Base-by-base conservation (phyloP, 208 protist species). In the Trichomonas tenax region DNA sequence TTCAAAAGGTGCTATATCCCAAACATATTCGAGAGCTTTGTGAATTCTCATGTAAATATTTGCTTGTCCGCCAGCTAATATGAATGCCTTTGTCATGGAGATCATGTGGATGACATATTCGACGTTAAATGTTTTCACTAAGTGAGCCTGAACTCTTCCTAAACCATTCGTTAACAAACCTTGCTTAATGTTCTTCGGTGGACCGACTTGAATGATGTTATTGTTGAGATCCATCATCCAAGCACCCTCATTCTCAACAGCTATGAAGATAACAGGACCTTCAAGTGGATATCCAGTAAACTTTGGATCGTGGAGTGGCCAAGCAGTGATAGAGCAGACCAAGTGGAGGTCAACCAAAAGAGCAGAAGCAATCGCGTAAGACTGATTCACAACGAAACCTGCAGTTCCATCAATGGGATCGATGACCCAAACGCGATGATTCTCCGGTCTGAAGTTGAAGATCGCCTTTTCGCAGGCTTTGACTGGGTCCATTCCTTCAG, bases 31-130 rank as follows among this genome's bases (percentile, higher is more conserved):
- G 26, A 48, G 9, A 31, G 11, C 40, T 40, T 93, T 38, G 41
- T 38, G 23, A 6, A 93, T 34, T 48, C 86, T 48, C 3, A 58
- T 6, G 46, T 93, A 93, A 4, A 38, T 44, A 0, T 38, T 51
- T 10, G 3, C 17, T 4, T 48, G 4, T 17, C 86, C 86, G 34
- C 15, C 2, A 38, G 86, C 86, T 36, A 93, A 26, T 34, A 41
- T 51, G n/a, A 93, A 93, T 51, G 21, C 86, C 38, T 93, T 93
- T 93, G 86, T 93, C 86, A 93, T 93, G 48, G 86, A 93, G 8
- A 15, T 2, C 40, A 48, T 51, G n/a, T 4, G 0, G 8, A 93
- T 38, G 0, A 34, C 38, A 11, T 93, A 23, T 48, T 41, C 8
- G 26, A 93, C 44, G 21, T 51, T 26, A 2, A 51, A 14, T 26